These are phyloP conservation scores for Cladosporium phlei DNA, from an alignment of 2,329 filamentous ascomycete genomes.

Conservation along the genomic window DNA sequence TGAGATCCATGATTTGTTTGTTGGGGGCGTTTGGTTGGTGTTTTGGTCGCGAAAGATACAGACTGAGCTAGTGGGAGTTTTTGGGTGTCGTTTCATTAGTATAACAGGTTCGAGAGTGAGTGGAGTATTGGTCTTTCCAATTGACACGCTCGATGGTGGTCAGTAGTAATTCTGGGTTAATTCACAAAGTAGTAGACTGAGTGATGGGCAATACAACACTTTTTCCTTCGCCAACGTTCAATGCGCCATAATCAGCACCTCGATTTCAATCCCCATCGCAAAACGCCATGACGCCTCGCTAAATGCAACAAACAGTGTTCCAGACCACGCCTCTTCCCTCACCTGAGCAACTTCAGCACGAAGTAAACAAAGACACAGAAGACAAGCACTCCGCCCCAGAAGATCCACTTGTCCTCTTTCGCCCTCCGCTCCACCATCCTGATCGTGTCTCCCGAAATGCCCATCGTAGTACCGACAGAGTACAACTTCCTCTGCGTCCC, in stretches of 20 bases:
- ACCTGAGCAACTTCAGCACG: constrained; percentile 78
- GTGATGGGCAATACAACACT: too few species aligned
- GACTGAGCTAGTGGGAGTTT: too few species aligned
- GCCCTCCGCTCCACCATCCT: constrained; percentile 91
- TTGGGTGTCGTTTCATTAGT: too few species aligned
- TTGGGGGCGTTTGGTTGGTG: not conserved
- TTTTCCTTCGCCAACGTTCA: too few species aligned
- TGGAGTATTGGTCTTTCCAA: too few species aligned
- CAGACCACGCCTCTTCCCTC: constrained; percentile 22
- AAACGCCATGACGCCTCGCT: constrained; percentile 10
- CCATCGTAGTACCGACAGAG: constrained; percentile 87
- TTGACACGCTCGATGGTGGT: too few species aligned
- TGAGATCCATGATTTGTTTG: constrained; percentile 1
- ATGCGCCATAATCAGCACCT: too few species aligned
- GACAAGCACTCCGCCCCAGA: constrained; percentile 76
- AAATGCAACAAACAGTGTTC: not conserved
- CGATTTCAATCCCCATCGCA: not conserved
- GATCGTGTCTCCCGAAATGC: constrained; percentile 91
- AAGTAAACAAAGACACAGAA: constrained; percentile 93
- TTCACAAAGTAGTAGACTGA: too few species aligned
- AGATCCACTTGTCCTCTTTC: constrained; percentile 97
- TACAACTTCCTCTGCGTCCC: constrained; percentile 88
- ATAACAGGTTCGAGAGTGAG: too few species aligned
- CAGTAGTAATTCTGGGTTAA: too few species aligned
- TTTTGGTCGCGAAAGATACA: too few species aligned